A percentile compares a stretch with the other conserved stretches of the same genome.
phyloP scores from a whole-genome alignment of 1,139 yeast species.

The Geotrichum citri-aurantii region DNA sequence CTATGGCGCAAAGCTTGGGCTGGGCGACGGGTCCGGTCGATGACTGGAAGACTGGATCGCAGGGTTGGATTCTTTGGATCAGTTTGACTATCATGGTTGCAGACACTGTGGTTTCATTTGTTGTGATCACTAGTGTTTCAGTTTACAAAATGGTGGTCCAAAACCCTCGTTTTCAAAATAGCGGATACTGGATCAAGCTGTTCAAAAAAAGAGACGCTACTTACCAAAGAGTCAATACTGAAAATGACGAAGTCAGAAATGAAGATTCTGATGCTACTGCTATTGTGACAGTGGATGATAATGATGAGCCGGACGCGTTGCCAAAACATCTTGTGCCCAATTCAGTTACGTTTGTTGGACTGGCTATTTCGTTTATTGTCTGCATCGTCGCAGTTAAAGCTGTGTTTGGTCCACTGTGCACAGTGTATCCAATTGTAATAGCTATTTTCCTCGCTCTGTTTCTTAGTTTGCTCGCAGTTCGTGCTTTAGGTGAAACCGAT shows the following conservation, averaged over 20 bases:
- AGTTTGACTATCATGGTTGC: conserved; percentile 90
- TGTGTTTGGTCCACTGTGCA: conserved; percentile 67
- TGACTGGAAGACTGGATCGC: conserved; percentile 91
- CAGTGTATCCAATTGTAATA: conserved; percentile 58
- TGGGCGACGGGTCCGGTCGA: conserved; percentile 92
- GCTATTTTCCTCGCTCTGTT: conserved; percentile 73
- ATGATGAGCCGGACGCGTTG: conserved; percentile 39
- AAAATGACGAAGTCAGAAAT: background rate
- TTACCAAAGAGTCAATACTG: background rate
- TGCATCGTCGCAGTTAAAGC: conserved; percentile 59
- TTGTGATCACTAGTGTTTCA: conserved; percentile 47
- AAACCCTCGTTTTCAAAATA: background rate
- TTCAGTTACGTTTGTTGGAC: conserved; percentile 52
- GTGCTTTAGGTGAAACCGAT: conserved; percentile 96
- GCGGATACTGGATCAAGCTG: background rate
- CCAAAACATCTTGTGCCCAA: conserved; percentile 48
- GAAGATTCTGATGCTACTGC: background rate
- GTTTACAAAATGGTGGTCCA: conserved; percentile 13
- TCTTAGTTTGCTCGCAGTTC: conserved; percentile 77
- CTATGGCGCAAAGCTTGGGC: conserved; percentile 57
- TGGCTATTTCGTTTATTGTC: conserved; percentile 55
- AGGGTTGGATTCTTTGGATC: conserved; percentile 97
- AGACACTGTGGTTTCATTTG: conserved; percentile 78
- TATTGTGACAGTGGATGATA: conserved; percentile 22
- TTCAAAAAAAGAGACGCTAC: background rate